phyloP scores from a whole-genome alignment of 805 yeast genomes.

The Ogataea salicorniae region DNA sequence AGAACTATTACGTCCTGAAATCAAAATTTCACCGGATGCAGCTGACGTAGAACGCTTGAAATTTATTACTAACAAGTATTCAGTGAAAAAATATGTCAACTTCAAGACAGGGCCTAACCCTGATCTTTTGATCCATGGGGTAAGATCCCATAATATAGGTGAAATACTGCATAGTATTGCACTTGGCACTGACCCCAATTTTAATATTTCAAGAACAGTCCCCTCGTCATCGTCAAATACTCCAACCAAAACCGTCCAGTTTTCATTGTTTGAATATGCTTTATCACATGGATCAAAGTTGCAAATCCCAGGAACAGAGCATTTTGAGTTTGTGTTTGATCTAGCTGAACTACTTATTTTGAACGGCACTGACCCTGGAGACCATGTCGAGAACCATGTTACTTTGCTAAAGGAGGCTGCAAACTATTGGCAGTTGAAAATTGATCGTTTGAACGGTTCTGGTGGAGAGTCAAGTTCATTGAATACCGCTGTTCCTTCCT shows the following conservation, averaged over 20 bases:
- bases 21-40: slow-evolving; percentile 31
- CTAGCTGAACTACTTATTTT: slow-evolving; percentile 51
- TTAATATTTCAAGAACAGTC: slow-evolving; percentile 29
- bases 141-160: slow-evolving; percentile 44
- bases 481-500: not conserved
- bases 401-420: slow-evolving; percentile 43
- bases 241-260: slow-evolving; percentile 8
- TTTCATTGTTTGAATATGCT: slow-evolving; percentile 46
- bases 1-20: slow-evolving; percentile 21
- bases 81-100: slow-evolving; percentile 41
- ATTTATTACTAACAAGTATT: slow-evolving; percentile 67
- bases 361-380: slow-evolving; percentile 50
- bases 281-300: slow-evolving; percentile 32
- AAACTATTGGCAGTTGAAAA: slow-evolving; percentile 47
- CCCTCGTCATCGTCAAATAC: not conserved
- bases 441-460: slow-evolving; percentile 28
- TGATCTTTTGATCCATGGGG: slow-evolving; percentile 40
- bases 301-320: slow-evolving; percentile 9
- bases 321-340: slow-evolving; percentile 34
- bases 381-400: slow-evolving; percentile 28
- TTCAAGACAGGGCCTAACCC: slow-evolving; percentile 7
- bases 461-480: not conserved
- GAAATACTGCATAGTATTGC: slow-evolving; percentile 40
- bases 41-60: slow-evolving; percentile 43
- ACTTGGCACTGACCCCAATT: slow-evolving; percentile 44